Evolutionary conservation across 1,139 yeast species (phyloP), one percentile per base, ranked within the genome.

Genomic region (Sugiyamaella neomexicana): DNA sequence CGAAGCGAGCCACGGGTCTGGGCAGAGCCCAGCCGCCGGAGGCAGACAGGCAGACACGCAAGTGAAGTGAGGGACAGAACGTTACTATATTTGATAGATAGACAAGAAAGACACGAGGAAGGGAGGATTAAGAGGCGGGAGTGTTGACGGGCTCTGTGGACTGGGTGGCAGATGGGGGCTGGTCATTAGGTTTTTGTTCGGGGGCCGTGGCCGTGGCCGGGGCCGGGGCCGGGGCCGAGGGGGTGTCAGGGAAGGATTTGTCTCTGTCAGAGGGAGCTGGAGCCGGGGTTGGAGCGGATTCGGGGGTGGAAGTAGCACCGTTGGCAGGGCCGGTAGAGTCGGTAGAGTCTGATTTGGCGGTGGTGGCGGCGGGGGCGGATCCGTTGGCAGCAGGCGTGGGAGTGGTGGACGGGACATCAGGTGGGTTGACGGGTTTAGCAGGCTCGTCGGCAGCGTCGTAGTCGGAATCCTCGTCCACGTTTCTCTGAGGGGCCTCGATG

Each of bases 391-490:
- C 29, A 27, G 54, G 17, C 15, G 36, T 32, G 29, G 46, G 15
- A 25, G 46, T 32, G 12, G 46, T 13, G 38, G 46, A n/a, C n/a
- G n/a, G n/a, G n/a, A n/a, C n/a, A n/a, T n/a, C n/a, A n/a, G n/a
- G n/a, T n/a, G 13, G 9, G 46, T 5, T 10, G 38, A 10, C 17
- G 13, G 13, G 37, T 32, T 32, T n/a, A 32, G 37, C 16, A 13
- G 46, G 46, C 13, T 45, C 72, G 7, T 73, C 79, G 39, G 80
- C 89, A 56, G 86, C 95, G 67, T 88, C 96, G 67, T 88, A 88
- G 67, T 88, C 81, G 65, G 86, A 91, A 66, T 88, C 96, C 65
- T 87, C 96, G 52, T 85, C 91, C 25, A 88, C 83, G 62, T 83
- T 80, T 65, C 95, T 78, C 68, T 86, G 82, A 20, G 88, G 89